phyloP scores from a whole-genome alignment of 805 yeast species.

The Yarrowia porcina region DNA sequence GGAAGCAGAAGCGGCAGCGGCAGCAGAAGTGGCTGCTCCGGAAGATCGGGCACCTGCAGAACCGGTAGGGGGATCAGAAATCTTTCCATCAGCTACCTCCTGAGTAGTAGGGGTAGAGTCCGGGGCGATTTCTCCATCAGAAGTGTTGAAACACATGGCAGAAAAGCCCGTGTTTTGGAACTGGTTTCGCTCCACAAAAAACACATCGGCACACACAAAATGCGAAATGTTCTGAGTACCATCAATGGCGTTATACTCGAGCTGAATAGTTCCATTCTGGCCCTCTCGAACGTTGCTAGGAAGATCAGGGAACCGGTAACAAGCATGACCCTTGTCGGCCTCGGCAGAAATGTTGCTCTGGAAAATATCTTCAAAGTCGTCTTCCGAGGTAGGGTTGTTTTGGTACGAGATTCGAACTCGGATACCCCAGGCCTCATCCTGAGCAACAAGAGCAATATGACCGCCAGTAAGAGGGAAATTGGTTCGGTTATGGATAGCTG shows the following conservation, averaged over 20 bases:
- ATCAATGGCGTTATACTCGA: slow-evolving; percentile 45
- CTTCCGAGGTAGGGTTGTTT: slow-evolving; percentile 41
- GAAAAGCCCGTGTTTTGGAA: slow-evolving; percentile 40
- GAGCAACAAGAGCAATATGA: slow-evolving; percentile 47
- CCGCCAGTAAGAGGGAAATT: slow-evolving; percentile 49
- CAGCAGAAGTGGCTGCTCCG: too few relatives aligned
- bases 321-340: slow-evolving; percentile 47
- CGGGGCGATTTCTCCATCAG: slow-evolving; percentile 41
- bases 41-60: slow-evolving; percentile 3
- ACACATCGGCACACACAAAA: slow-evolving; percentile 47
- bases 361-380: slow-evolving; percentile 41
- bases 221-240: slow-evolving; percentile 42
- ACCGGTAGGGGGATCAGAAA: slow-evolving; percentile 2
- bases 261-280: slow-evolving; percentile 46
- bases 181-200: slow-evolving; percentile 43
- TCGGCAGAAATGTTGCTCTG: slow-evolving; percentile 41
- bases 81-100: slow-evolving; percentile 9
- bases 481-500: slow-evolving; percentile 40
- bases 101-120: slow-evolving; percentile 33
- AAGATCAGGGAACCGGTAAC: slow-evolving; percentile 47
- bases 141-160: slow-evolving; percentile 44
- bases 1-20: slow-evolving; percentile 54
- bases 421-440: slow-evolving; percentile 43
- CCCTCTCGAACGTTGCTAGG: slow-evolving; percentile 42
- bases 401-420: slow-evolving; percentile 44